These are phyloP conservation scores for Spizellomyces sp. DNA, from an alignment of 192 early-diverging fungal genomes.

Conservation along the genomic window DNA sequence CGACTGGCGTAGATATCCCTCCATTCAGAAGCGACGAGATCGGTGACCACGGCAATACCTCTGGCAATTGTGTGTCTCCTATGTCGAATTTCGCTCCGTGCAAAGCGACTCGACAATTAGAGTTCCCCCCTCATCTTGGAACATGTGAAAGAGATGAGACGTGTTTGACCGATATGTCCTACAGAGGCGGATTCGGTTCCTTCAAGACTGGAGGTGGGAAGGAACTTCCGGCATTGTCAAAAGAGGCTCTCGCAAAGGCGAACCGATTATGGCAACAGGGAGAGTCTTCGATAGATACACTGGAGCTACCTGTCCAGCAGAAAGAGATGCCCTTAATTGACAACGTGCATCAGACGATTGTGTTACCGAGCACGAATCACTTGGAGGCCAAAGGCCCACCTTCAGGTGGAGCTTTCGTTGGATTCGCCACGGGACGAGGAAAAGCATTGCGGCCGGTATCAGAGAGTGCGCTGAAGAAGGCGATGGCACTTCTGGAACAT, in stretches of 20 bases:
- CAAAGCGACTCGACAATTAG: not conserved
- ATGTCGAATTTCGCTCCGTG: too few relatives aligned
- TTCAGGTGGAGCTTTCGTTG: too few relatives aligned
- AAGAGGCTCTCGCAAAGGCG: not conserved
- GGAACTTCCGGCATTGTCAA: not conserved
- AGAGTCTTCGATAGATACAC: not conserved
- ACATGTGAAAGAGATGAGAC: too few relatives aligned
- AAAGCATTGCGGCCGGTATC: slow-evolving; percentile 7
- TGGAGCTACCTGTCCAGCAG: not conserved
- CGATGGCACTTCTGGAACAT: not conserved
- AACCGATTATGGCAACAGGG: too few relatives aligned
- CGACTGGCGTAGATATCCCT: not conserved
- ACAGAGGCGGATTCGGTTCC: too few relatives aligned
- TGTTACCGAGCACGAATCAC: too few relatives aligned
- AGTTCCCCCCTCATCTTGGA: not conserved
- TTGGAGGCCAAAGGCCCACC: too few relatives aligned
- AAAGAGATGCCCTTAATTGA: not conserved
- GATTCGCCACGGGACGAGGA: slow-evolving; percentile 20
- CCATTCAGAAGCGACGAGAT: not conserved
- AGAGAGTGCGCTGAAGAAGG: not conserved
- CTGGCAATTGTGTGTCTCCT: too few relatives aligned
- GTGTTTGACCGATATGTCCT: too few relatives aligned
- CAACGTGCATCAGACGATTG: not conserved
- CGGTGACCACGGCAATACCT: not conserved
- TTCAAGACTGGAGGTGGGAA: not conserved